Conservation (phyloP, 352 stramenopile species). For the Pythium utonaiense region DNA sequence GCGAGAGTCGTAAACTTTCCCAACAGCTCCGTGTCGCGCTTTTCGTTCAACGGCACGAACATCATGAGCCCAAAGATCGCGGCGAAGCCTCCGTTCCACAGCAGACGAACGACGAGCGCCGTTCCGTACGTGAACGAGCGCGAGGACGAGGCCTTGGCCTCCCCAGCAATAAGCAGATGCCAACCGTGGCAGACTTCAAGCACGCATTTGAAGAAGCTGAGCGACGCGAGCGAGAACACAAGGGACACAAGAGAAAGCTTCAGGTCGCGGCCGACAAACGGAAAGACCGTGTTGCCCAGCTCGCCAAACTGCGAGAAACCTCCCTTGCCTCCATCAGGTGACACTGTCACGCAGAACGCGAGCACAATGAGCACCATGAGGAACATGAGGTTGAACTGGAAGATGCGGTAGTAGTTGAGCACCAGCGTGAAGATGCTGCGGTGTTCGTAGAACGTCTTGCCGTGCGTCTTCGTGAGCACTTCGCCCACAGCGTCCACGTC, state of each 20-base stretch:
- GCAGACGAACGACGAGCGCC: constrained; percentile 30
- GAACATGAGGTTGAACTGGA: constrained; percentile 54
- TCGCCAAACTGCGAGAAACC: constrained; percentile 32
- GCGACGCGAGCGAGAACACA: constrained; percentile 27
- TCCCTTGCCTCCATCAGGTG: constrained; percentile 28
- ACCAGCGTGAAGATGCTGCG: constrained; percentile 37
- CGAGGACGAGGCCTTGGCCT: constrained; percentile 31
- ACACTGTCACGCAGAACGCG: constrained; percentile 29
- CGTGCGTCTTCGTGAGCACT: constrained; percentile 25
- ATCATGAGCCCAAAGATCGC: constrained; percentile 39
- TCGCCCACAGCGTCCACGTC: constrained; percentile 21
- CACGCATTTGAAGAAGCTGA: constrained; percentile 32
- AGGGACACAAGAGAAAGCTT: constrained; percentile 37
- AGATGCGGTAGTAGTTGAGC: constrained; percentile 45
- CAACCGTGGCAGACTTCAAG: constrained; percentile 37
- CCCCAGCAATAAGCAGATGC: constrained; percentile 27
- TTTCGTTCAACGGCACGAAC: constrained; percentile 25
- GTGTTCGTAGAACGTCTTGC: constrained; percentile 42
- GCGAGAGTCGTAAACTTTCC: constrained; percentile 13
- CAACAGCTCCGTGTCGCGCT: constrained; percentile 21
- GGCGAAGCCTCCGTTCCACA: constrained; percentile 38
- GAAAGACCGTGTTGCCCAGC: constrained; percentile 30
- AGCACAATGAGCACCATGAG: constrained; percentile 32
- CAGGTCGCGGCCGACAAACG: constrained; percentile 32
- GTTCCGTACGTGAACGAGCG: constrained; percentile 37